phyloP scores from a whole-genome alignment of 441 rosid genomes.

The Hura crepitans region DNA sequence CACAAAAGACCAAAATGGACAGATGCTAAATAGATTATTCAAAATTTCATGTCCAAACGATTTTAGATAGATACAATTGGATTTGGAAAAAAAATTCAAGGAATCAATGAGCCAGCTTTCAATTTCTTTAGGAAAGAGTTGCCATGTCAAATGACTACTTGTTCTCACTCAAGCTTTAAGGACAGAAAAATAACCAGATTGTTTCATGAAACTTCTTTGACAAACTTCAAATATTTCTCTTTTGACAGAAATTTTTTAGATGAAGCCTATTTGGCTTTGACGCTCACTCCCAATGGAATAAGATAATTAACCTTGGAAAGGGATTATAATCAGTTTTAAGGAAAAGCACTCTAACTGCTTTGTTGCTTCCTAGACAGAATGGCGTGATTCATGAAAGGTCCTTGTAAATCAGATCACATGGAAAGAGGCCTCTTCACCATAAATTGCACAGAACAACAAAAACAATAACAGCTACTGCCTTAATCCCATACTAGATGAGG shows the following conservation, averaged over 20 bases:
- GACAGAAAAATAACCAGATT: not conserved
- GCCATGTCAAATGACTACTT: not conserved
- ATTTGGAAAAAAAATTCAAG: not conserved
- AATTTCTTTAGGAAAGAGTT: not conserved
- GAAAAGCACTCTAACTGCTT: constrained; percentile 1
- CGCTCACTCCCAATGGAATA: not conserved
- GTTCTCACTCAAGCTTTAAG: not conserved
- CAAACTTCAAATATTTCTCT: not conserved
- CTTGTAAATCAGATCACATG: not conserved
- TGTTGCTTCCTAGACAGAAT: not conserved
- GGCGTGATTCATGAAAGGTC: not conserved
- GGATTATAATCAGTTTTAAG: constrained; percentile 9
- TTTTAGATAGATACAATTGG: not conserved
- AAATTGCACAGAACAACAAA: not conserved
- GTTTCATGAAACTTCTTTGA: not conserved
- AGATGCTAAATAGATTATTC: not conserved
- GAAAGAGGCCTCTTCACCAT: not conserved
- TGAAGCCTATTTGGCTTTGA: not conserved
- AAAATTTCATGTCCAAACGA: not conserved
- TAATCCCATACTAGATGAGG: too few species aligned
- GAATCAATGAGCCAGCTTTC: not conserved
- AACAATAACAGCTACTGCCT: too few species aligned
- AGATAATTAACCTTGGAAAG: constrained; percentile 20
- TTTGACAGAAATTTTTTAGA: not conserved
- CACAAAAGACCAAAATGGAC: too few species aligned